Evolutionary conservation across 768 basidiomycete species (phyloP).

Genomic region (Filobasidium floriforme): DNA sequence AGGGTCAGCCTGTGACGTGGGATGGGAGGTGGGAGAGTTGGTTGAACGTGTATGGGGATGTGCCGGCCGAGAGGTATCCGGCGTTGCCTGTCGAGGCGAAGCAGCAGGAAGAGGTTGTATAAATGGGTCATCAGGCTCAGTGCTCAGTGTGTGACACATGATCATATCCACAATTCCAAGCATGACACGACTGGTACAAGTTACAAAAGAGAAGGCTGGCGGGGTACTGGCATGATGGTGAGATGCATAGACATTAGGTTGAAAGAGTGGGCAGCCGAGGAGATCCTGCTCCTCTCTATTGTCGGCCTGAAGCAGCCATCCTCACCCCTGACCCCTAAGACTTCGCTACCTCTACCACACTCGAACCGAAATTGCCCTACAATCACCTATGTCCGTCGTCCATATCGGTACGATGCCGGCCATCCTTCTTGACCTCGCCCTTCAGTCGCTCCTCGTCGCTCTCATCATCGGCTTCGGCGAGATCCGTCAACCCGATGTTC

Average conservation of each 20-base stretch:
- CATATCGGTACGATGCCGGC: neutral
- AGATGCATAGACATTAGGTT: too few relatives aligned
- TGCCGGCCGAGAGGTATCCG: neutral
- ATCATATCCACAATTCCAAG: too few relatives aligned
- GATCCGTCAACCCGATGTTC: conserved; percentile 52
- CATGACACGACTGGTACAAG: too few relatives aligned
- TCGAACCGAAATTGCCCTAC: too few relatives aligned
- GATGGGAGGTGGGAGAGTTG: conserved; percentile 61
- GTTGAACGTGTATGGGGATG: conserved; percentile 53
- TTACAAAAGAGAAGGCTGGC: too few relatives aligned
- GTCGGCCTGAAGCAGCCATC: neutral
- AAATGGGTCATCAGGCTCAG: too few relatives aligned
- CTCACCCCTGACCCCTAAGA: neutral
- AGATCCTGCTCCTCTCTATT: too few relatives aligned
- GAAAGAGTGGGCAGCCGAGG: too few relatives aligned
- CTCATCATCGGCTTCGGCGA: conserved; percentile 3
- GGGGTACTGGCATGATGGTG: too few relatives aligned
- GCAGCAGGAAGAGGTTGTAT: too few relatives aligned
- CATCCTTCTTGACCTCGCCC: neutral
- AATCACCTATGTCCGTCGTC: neutral
- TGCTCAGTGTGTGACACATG: too few relatives aligned
- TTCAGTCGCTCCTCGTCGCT: neutral
- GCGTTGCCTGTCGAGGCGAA: neutral
- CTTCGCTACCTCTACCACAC: neutral
- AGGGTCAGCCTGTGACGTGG: conserved; percentile 62